Evolutionary conservation across 306 rosid species (phyloP).

Genomic region (Inga laurina): DNA sequence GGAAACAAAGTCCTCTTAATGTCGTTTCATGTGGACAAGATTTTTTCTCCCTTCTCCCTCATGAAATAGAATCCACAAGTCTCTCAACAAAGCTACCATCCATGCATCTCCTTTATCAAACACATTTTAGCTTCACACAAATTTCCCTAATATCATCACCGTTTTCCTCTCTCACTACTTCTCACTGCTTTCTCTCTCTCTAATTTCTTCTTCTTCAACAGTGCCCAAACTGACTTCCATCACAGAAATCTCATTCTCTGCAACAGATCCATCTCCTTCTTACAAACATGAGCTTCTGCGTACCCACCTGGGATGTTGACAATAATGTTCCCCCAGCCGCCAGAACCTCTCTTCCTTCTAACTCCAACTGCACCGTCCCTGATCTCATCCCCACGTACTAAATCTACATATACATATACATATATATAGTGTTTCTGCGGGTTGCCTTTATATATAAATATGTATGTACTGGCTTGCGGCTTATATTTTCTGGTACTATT

Average conservation of each 20-base stretch:
- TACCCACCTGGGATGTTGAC: constrained; percentile 84
- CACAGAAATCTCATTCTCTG: neutral
- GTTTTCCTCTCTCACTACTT: neutral
- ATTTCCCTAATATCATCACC: neutral
- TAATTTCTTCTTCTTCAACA: neutral
- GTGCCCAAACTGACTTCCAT: neutral
- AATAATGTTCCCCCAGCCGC: constrained; percentile 35
- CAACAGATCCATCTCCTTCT: neutral
- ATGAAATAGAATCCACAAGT: constrained; percentile 39
- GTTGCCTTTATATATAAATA: neutral
- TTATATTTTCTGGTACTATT: neutral
- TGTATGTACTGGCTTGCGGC: neutral
- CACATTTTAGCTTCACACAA: constrained; percentile 5
- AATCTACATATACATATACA: neutral
- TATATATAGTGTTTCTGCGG: neutral
- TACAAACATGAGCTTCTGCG: constrained; percentile 77
- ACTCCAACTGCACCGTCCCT: constrained; percentile 51
- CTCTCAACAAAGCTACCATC: constrained; percentile 1
- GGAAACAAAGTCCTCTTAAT: constrained; percentile 5
- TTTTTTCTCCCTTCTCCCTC: constrained; percentile 32
- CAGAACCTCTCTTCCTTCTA: constrained; percentile 39
- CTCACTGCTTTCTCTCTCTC: neutral
- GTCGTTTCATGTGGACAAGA: constrained; percentile 46
- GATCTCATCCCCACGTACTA: constrained; percentile 57
- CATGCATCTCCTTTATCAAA: constrained; percentile 12